Conservation (phyloP, 495 filamentous ascomycete genomes). For the Lasiosphaeris hirsuta region DNA sequence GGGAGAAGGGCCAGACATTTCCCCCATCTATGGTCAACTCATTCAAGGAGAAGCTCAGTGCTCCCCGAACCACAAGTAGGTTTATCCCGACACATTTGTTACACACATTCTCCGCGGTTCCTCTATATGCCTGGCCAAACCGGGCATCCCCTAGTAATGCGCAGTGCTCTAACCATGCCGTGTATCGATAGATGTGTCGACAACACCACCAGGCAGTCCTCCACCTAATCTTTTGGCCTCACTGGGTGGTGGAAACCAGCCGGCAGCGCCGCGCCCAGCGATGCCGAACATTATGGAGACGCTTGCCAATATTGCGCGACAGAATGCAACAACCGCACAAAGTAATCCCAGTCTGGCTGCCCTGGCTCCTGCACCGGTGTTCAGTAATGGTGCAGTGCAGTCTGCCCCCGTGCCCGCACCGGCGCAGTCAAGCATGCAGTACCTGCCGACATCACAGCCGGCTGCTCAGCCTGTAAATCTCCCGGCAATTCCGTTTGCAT, state of each 20-base stretch:
- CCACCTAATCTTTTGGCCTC: conserved; percentile 45
- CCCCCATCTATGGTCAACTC: conserved; percentile 73
- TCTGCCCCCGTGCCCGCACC: conserved; percentile 16
- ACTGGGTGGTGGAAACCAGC: conserved; percentile 21
- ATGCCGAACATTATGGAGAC: conserved; percentile 69
- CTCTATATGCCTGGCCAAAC: background rate
- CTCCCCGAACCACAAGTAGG: conserved; percentile 62
- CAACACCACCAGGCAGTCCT: conserved; percentile 77
- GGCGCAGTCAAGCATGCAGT: conserved; percentile 23
- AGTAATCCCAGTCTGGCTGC: conserved; percentile 49
- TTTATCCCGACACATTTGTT: conserved; percentile 25
- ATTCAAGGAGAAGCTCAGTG: conserved; percentile 81
- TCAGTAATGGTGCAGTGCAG: conserved; percentile 22
- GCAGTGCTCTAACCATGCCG: conserved; percentile 33
- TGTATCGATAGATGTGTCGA: conserved; percentile 59
- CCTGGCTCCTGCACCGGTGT: conserved; percentile 19
- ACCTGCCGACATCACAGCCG: conserved; percentile 33
- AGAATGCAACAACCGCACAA: conserved; percentile 64
- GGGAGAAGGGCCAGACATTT: conserved; percentile 94
- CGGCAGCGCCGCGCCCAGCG: conserved; percentile 22
- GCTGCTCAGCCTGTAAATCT: conserved; percentile 58
- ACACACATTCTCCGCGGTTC: background rate
- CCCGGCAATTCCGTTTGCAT: conserved; percentile 43
- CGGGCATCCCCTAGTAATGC: background rate
- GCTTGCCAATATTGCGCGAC: conserved; percentile 80